A percentile compares a stretch with the other conserved stretches of the same genome.
These are phyloP conservation scores for Ailanthus altissimus DNA, from an alignment of 345 rosid species.

Conservation along the genomic window DNA sequence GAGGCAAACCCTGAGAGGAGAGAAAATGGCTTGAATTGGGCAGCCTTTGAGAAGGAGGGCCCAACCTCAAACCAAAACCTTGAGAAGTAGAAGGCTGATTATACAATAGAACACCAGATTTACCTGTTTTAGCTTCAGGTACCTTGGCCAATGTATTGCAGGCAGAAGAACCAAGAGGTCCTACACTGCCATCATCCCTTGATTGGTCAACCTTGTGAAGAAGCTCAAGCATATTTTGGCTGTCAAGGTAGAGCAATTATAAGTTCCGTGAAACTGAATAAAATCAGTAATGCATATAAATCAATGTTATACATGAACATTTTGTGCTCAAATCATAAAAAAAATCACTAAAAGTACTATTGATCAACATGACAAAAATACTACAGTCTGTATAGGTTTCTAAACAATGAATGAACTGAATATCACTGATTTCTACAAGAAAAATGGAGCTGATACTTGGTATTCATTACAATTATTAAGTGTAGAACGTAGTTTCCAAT, in stretches of 20 bases:
- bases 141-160: constrained; percentile 18
- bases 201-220: constrained; percentile 40
- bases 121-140: constrained; percentile 21
- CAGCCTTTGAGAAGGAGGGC: constrained; percentile 46
- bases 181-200: constrained; percentile 26
- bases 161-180: constrained; percentile 23
- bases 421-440: background rate
- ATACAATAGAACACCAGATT: constrained; percentile 22
- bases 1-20: constrained; percentile 32
- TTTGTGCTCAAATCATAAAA: background rate
- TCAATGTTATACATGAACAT: background rate
- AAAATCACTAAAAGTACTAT: background rate
- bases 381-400: background rate
- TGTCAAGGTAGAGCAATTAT: constrained; percentile 19
- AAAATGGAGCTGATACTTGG: background rate
- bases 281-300: background rate
- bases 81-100: constrained; percentile 42
- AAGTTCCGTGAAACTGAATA: background rate
- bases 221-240: constrained; percentile 46
- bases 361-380: background rate
- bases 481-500: constrained; percentile 12
- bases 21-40: constrained; percentile 26
- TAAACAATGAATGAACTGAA: background rate
- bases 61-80: constrained; percentile 53
- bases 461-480: background rate